Evolutionary conservation across 768 basidiomycete species (phyloP).

Genomic region (Boletus rex-veris): DNA sequence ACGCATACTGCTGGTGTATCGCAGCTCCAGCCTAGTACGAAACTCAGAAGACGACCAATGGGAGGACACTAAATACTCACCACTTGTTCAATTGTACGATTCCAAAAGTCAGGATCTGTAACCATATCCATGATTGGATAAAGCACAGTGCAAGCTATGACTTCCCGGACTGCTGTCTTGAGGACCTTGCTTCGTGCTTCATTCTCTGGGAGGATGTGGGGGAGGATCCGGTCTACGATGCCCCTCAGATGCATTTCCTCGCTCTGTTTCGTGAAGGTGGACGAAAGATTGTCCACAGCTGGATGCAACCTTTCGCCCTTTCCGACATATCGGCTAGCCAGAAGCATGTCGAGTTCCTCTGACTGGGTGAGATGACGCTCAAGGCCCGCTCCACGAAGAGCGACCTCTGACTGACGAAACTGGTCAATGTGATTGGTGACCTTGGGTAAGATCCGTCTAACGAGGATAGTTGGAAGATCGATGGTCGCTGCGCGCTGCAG

Average conservation of each 20-base stretch:
- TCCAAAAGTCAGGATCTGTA: slow-evolving; percentile 97
- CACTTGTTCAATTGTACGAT: slow-evolving; percentile 85
- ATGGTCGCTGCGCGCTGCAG: slow-evolving; percentile 52
- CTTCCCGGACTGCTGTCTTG: slow-evolving; percentile 72
- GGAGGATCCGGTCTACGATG: slow-evolving; percentile 69
- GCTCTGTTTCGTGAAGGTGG: slow-evolving; percentile 83
- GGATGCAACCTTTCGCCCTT: slow-evolving; percentile 71
- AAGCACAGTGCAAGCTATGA: slow-evolving; percentile 76
- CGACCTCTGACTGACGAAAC: slow-evolving; percentile 86
- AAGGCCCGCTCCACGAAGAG: slow-evolving; percentile 76
- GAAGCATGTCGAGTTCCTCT: slow-evolving; percentile 81
- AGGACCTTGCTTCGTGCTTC: slow-evolving; percentile 72
- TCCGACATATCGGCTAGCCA: slow-evolving; percentile 76
- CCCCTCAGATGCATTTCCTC: slow-evolving; percentile 82
- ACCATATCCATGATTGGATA: slow-evolving; percentile 91
- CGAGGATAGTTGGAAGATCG: slow-evolving; percentile 73
- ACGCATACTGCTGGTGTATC: slow-evolving; percentile 60
- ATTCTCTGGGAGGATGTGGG: slow-evolving; percentile 68
- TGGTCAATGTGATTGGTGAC: slow-evolving; percentile 87
- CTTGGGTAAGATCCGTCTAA: slow-evolving; percentile 83
- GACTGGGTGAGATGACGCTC: slow-evolving; percentile 84
- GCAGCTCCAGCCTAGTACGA: slow-evolving; percentile 55
- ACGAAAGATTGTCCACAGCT: slow-evolving; percentile 84
- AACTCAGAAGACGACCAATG: slow-evolving; percentile 11
- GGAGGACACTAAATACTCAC: slow-evolving; percentile 45